Percentiles rank a stretch among this genome's conserved stretches.
Conservation (phyloP, 441 rosid genomes). For the Pelargonium fulgidum region DNA sequence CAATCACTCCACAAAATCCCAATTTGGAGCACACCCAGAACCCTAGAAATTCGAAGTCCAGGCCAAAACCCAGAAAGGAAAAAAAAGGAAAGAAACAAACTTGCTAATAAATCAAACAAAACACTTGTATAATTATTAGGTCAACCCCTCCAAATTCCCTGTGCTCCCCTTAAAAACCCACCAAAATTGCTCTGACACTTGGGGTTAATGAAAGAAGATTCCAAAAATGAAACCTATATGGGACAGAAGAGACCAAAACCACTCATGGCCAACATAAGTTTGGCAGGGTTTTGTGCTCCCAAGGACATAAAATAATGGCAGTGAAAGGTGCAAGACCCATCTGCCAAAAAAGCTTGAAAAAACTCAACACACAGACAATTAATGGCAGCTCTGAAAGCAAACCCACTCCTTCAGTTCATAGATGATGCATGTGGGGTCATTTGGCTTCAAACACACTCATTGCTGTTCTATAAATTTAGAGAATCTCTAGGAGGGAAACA, state of each 20-base stretch:
- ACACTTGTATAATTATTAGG: neutral
- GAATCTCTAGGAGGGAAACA: neutral
- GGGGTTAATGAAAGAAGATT: conserved; percentile 23
- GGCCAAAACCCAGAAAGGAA: neutral
- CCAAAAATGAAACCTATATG: conserved; percentile 29
- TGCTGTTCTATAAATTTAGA: conserved; percentile 17
- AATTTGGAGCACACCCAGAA: conserved; percentile 6
- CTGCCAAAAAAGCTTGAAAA: conserved; percentile 5
- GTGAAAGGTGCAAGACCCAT: neutral
- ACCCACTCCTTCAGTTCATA: conserved; percentile 22
- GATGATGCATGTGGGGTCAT: conserved; percentile 44
- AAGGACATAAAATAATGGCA: neutral
- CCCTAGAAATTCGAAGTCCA: neutral
- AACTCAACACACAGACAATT: conserved; percentile 28
- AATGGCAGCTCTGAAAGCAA: conserved; percentile 28
- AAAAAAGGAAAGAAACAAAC: neutral
- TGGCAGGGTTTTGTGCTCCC: conserved; percentile 14
- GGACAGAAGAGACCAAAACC: conserved; percentile 28
- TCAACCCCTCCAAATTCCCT: neutral
- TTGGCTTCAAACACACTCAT: conserved; percentile 60
- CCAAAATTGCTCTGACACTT: conserved; percentile 1
- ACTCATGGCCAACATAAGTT: conserved; percentile 29
- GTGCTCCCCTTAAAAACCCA: neutral
- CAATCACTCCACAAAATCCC: neutral
- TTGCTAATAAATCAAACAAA: neutral